Percentiles rank a stretch among this genome's conserved stretches.
Evolutionary conservation across 192 early-diverging fungal genomes (phyloP).

Genomic region (Coemansia sp.): DNA sequence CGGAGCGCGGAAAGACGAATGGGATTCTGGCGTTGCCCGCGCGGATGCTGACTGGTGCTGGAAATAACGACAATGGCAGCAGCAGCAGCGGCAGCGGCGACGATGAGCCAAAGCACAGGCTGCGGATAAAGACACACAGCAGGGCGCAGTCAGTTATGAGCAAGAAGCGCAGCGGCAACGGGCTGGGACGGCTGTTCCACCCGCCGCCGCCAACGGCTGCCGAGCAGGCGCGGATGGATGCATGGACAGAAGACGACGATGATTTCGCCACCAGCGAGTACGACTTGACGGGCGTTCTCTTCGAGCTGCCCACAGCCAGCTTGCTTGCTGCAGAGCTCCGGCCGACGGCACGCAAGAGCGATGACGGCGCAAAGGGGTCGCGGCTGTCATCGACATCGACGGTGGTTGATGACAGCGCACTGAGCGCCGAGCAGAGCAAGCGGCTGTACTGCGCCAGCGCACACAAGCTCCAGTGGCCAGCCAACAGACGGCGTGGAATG

Average conservation of each 20-base stretch:
- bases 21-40: background rate
- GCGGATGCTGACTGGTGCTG: background rate
- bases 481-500: slow-evolving; percentile 24
- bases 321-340: background rate
- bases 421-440: slow-evolving; percentile 42
- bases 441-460: slow-evolving; percentile 38
- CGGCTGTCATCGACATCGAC: slow-evolving; percentile 51
- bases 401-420: slow-evolving; percentile 31
- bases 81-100: background rate
- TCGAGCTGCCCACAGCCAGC: slow-evolving; percentile 31
- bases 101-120: background rate
- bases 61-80: background rate
- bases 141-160: background rate
- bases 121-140: slow-evolving; percentile 2
- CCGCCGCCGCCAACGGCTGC: slow-evolving; percentile 24
- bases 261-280: slow-evolving; percentile 44
- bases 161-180: slow-evolving; percentile 4
- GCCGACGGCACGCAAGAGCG: background rate
- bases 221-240: slow-evolving; percentile 49
- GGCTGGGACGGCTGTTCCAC: slow-evolving; percentile 22
- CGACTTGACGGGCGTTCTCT: slow-evolving; percentile 44
- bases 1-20: background rate
- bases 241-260: slow-evolving; percentile 49
- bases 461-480: slow-evolving; percentile 46
- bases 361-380: slow-evolving; percentile 18